These are phyloP conservation scores for Thielaviopsis musarum DNA, from an alignment of 2,329 filamentous ascomycete genomes.

Conservation along the genomic window DNA sequence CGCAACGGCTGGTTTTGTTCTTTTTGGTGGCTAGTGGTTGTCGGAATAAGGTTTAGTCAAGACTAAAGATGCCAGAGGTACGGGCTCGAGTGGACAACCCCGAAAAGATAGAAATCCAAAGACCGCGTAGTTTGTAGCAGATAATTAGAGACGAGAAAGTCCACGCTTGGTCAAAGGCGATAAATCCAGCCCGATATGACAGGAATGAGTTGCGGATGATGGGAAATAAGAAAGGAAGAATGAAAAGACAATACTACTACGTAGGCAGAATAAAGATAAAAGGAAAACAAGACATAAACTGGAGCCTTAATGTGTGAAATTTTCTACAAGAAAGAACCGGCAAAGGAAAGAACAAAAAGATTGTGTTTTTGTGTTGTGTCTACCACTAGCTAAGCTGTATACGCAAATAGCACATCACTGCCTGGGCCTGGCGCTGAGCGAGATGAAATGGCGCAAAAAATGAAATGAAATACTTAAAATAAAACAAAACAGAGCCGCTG, in stretches of 20 bases:
- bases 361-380: not conserved
- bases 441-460: too few species aligned
- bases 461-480: too few species aligned
- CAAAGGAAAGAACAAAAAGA: not conserved
- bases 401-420: too few species aligned
- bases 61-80: not conserved
- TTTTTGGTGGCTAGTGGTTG: not conserved
- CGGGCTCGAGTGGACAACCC: too few species aligned
- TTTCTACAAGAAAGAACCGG: not conserved
- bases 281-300: not conserved
- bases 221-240: not conserved
- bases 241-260: not conserved
- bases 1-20: not conserved
- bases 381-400: not conserved
- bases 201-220: not conserved
- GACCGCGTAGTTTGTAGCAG: too few species aligned
- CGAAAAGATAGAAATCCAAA: not conserved
- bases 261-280: not conserved
- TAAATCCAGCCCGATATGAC: not conserved
- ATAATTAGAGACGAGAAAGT: constrained; percentile 4
- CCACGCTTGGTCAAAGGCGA: not conserved
- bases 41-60: not conserved
- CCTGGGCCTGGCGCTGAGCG: too few species aligned
- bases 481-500: too few species aligned
- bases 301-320: not conserved